Conservation (phyloP, 306 rosid genomes). For the Prunus padus region DNA sequence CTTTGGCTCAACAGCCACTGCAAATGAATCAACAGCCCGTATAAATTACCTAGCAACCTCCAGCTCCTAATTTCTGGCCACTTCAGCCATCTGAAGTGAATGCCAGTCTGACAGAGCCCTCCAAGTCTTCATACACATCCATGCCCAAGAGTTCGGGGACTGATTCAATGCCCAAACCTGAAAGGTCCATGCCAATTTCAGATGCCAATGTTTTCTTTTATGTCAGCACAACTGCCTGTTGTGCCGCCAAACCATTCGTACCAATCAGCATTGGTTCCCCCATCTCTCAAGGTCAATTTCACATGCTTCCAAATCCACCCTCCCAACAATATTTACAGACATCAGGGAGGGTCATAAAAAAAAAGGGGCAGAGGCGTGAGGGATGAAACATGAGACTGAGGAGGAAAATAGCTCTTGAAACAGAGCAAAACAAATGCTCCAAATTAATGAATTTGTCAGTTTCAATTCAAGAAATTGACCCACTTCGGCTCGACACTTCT, state of each 20-base stretch:
- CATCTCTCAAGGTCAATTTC: constrained; percentile 69
- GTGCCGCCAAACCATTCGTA: constrained; percentile 55
- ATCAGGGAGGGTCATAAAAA: constrained; percentile 49
- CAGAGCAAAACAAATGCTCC: too few species aligned
- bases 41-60: constrained; percentile 46
- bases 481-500: too few species aligned
- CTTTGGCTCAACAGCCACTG: constrained; percentile 48
- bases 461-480: too few species aligned
- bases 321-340: constrained; percentile 71
- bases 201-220: constrained; percentile 53
- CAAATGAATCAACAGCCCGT: constrained; percentile 42
- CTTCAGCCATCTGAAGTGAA: constrained; percentile 74
- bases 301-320: constrained; percentile 50
- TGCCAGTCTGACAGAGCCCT: constrained; percentile 44
- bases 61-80: constrained; percentile 74
- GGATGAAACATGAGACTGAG: too few species aligned
- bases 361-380: too few species aligned
- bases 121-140: constrained; percentile 26
- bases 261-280: constrained; percentile 59
- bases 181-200: constrained; percentile 40
- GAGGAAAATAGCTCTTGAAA: too few species aligned
- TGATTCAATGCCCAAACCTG: constrained; percentile 48
- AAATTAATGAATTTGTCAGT: too few species aligned
- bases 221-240: constrained; percentile 51
- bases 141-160: constrained; percentile 21